Evolutionary conservation across 1,284 basidiomycete species (phyloP), one percentile per base, ranked within the genome.

Genomic region (Inonotus hispidus): DNA sequence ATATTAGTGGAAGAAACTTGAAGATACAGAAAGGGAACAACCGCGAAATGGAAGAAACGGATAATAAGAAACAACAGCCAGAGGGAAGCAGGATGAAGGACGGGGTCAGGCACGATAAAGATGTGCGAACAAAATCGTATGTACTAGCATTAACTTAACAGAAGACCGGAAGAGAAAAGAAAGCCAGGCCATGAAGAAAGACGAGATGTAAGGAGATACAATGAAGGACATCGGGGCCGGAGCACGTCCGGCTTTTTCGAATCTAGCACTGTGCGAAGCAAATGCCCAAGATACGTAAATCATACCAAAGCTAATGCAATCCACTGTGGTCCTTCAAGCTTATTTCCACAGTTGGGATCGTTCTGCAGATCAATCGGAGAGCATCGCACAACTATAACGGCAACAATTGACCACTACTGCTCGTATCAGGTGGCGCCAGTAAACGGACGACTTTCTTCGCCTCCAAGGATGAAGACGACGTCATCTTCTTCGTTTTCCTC

Each of bases 401-500:
- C 25, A 13, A 10, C 25, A 7, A 35, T 16, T 35, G 27, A n/a
- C 27, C 29, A n/a, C 37, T 11, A 47, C 16, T n/a, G 32, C 29
- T 14, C n/a, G n/a, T 29, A 8, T 43, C 35, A 38, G 60, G 47
- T 66, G 63, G n/a, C 64, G 58, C 19, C 53, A 14, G 67, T 61
- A 74, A 74, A 76, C 1, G 71, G 68, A 38, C 70, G 69, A 35
- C 69, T 68, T 8, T 73, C 70, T 54, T 55, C 64, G 32, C 64
- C 56, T 41, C 75, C 79, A 57, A 83, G 74, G 53, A 82, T 80
- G 63, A 82, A 80, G 53, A 77, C 81, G 38, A 82, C 74, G 29
- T 81, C 79, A 29, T 82, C 80, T 14, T 82, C 81, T 7, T 82
- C 80, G n/a, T 80, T 79, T n/a, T 82, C 81, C 1, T 78, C 75